Conservation (phyloP, 176 grass and related monocot species). For the Paspalum notatum region DNA sequence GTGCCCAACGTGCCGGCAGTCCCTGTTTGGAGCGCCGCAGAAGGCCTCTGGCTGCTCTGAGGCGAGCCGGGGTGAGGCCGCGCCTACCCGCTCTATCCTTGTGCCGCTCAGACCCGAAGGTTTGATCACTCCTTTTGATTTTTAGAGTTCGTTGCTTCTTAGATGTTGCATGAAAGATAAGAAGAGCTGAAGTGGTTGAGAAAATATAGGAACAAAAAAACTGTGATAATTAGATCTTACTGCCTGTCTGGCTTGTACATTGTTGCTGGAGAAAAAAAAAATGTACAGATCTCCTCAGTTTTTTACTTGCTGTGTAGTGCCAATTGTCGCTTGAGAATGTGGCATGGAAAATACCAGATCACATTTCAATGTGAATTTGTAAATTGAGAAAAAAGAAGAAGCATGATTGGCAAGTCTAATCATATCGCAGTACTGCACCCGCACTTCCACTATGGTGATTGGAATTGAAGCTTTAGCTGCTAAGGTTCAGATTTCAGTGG, state of each 20-base stretch:
- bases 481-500: slow-evolving; percentile 49
- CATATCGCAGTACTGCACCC: slow-evolving; percentile 32
- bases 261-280: slow-evolving; percentile 16
- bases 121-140: slow-evolving; percentile 57
- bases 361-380: slow-evolving; percentile 3
- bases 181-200: background rate
- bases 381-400: background rate
- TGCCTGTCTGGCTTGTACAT: slow-evolving; percentile 46
- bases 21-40: slow-evolving; percentile 49
- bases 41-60: slow-evolving; percentile 63
- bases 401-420: slow-evolving; percentile 39
- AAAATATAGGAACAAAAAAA: background rate
- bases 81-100: slow-evolving; percentile 33
- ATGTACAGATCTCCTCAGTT: slow-evolving; percentile 27
- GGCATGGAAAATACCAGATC: slow-evolving; percentile 4
- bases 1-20: slow-evolving; percentile 78
- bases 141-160: slow-evolving; percentile 44
- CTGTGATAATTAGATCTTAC: slow-evolving; percentile 20
- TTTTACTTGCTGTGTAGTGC: slow-evolving; percentile 19
- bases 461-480: slow-evolving; percentile 34
- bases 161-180: background rate
- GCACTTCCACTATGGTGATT: slow-evolving; percentile 35
- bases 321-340: slow-evolving; percentile 19
- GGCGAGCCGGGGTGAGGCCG: slow-evolving; percentile 1
- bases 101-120: slow-evolving; percentile 75